Conservation (phyloP, 345 rosid genomes). For the Eucalyptus polyanthemos region DNA sequence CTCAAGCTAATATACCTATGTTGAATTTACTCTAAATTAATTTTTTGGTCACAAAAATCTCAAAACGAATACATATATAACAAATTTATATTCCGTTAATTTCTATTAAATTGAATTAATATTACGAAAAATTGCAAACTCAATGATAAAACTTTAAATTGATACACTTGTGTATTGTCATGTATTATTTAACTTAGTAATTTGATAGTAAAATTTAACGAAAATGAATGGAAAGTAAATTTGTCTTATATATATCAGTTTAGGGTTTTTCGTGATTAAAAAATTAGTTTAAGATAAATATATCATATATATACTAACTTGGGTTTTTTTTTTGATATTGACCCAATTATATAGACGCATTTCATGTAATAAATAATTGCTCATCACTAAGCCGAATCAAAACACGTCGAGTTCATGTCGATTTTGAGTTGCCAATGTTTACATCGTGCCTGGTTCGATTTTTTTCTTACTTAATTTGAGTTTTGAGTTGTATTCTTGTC, state of each 20-base stretch:
- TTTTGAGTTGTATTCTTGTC: background rate
- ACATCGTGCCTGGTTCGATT: background rate
- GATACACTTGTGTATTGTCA: accelerated
- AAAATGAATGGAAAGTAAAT: too few species aligned
- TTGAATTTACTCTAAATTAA: too few species aligned
- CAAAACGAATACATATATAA: accelerated
- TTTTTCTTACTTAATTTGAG: background rate
- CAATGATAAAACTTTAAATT: too few species aligned
- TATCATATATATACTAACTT: too few species aligned
- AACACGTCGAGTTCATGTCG: background rate
- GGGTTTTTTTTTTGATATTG: too few species aligned
- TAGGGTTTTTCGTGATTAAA: too few species aligned
- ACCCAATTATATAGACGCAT: accelerated
- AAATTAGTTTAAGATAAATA: too few species aligned
- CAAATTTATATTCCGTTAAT: accelerated
- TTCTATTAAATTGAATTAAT: too few species aligned
- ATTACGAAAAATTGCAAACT: too few species aligned
- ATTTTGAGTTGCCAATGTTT: background rate
- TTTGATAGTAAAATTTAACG: too few species aligned
- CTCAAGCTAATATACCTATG: accelerated
- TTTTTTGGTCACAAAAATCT: accelerated
- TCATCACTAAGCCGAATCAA: background rate
- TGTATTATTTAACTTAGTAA: accelerated
- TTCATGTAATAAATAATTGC: background rate
- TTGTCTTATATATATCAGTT: accelerated